These are phyloP conservation scores for Juglanconis oblonga DNA, from an alignment of 2,329 filamentous ascomycete species.

Conservation along the genomic window DNA sequence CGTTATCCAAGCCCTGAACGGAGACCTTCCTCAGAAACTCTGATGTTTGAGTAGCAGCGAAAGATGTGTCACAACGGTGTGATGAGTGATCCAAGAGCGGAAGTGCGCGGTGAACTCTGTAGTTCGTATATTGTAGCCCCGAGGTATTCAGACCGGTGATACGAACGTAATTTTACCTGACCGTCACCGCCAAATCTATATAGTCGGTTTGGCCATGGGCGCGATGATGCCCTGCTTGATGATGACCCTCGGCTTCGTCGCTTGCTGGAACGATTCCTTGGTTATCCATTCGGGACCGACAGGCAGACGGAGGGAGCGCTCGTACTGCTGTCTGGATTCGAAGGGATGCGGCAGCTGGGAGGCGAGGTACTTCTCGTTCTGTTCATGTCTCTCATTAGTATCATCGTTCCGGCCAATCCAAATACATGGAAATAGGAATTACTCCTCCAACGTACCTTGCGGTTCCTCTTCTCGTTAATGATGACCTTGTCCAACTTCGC, in stretches of 20 bases:
- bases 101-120: background rate
- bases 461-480: conserved; percentile 84
- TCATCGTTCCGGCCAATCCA: conserved; percentile 5
- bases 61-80: background rate
- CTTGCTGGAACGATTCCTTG: conserved; percentile 89
- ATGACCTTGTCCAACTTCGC: conserved; percentile 81
- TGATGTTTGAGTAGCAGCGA: no score
- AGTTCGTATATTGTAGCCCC: background rate
- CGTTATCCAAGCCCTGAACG: no score
- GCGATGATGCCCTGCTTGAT: conserved; percentile 88
- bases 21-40: no score
- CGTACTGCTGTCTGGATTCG: conserved; percentile 84
- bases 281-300: conserved; percentile 94
- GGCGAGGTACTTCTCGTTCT: conserved; percentile 87
- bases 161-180: background rate
- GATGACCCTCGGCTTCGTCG: conserved; percentile 83
- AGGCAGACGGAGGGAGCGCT: conserved; percentile 79
- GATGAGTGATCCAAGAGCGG: background rate
- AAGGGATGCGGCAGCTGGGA: conserved; percentile 83
- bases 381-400: background rate
- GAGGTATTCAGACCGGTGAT: background rate
- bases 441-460: conserved; percentile 61
- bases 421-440: no score
- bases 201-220: conserved; percentile 75
- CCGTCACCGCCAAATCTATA: conserved; percentile 6